Percentiles rank a stretch among this genome's conserved stretches.
phyloP scores from a whole-genome alignment of 2,329 filamentous ascomycete genomes.

The Emergomyces pasteurianus region DNA sequence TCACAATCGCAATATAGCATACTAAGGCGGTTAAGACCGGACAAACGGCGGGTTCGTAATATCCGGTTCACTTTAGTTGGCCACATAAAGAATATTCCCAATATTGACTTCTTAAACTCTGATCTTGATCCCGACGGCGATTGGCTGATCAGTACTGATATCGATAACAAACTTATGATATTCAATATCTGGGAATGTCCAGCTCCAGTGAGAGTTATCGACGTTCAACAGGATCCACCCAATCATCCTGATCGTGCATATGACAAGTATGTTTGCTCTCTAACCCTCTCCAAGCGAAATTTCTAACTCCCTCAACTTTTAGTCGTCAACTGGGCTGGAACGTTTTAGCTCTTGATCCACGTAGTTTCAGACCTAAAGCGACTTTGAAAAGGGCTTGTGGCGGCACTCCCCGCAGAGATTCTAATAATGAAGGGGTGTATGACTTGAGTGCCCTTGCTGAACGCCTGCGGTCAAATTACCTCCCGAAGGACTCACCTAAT shows the following conservation, averaged over 20 bases:
- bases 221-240: background rate
- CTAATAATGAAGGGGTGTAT: conserved; percentile 9
- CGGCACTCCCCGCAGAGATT: conserved; percentile 16
- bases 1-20: background rate
- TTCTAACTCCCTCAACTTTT: background rate
- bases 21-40: background rate
- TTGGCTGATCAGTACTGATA: conserved; percentile 48
- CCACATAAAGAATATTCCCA: conserved; percentile 44
- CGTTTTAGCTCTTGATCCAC: conserved; percentile 35
- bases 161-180: conserved; percentile 37
- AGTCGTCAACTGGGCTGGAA: conserved; percentile 30
- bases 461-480: conserved; percentile 16
- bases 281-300: background rate
- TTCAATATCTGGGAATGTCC: conserved; percentile 38
- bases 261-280: conserved; percentile 6
- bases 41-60: conserved; percentile 28
- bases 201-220: conserved; percentile 15
- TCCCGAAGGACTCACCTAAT: conserved; percentile 16
- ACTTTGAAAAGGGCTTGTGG: conserved; percentile 31
- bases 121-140: conserved; percentile 42
- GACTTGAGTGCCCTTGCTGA: conserved; percentile 18
- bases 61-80: conserved; percentile 31
- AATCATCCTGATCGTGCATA: background rate
- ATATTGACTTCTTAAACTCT: conserved; percentile 47
- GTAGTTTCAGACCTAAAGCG: conserved; percentile 25